Conservation (phyloP, 2,329 filamentous ascomycete species). For the Paracoccidioides lutzii region DNA sequence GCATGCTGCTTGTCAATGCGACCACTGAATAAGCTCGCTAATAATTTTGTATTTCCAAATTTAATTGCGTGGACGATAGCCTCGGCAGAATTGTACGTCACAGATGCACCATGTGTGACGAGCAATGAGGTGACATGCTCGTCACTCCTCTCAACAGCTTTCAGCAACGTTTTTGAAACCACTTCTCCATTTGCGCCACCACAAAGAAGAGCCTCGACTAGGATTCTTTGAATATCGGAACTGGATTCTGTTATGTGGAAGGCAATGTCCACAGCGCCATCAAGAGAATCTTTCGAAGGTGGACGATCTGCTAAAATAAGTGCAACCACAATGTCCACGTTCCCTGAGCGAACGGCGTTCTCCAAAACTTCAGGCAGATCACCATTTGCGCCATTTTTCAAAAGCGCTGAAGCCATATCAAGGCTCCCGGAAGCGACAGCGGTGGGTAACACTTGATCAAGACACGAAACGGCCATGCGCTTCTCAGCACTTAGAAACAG, state of each 20-base stretch:
- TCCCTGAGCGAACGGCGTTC: conserved; percentile 19
- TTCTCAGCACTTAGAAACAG: conserved; percentile 9
- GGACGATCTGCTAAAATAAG: conserved; percentile 43
- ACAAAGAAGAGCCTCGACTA: conserved; percentile 46
- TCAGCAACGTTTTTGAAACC: conserved; percentile 37
- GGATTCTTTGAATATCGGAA: conserved; percentile 38
- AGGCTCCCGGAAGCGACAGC: conserved; percentile 7
- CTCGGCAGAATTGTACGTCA: conserved; percentile 41
- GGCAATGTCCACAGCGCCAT: conserved; percentile 39
- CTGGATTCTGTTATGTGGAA: conserved; percentile 36
- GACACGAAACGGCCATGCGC: conserved; percentile 4
- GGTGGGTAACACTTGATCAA: conserved; percentile 9
- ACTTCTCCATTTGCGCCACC: conserved; percentile 44
- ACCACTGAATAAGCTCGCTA: conserved; percentile 37
- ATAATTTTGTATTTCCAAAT: conserved; percentile 35
- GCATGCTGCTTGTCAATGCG: conserved; percentile 32
- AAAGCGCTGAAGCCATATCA: conserved; percentile 6
- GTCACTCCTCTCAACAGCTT: conserved; percentile 39
- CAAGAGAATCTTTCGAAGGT: conserved; percentile 37
- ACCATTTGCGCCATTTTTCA: conserved; percentile 11
- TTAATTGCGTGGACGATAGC: conserved; percentile 40
- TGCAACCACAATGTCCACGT: conserved; percentile 43
- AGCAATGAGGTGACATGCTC: conserved; percentile 45
- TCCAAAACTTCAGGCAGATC: conserved; percentile 7
- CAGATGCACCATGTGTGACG: conserved; percentile 40